phyloP scores from a whole-genome alignment of 768 basidiomycete genomes.

The Tremella yokohamensis region DNA sequence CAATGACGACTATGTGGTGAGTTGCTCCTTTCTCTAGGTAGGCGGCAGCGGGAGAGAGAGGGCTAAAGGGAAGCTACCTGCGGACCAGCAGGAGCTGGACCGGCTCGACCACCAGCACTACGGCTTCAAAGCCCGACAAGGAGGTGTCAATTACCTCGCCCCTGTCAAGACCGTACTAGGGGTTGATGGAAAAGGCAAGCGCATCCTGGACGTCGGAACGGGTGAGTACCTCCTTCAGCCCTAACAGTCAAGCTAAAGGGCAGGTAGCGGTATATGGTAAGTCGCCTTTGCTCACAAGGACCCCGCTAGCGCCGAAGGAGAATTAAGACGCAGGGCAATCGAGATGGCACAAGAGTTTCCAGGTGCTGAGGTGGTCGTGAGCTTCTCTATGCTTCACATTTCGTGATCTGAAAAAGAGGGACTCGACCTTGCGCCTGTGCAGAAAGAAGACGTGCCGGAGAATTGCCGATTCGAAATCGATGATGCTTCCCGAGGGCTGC shows the following conservation, averaged over 20 bases:
- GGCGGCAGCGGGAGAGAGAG: no score
- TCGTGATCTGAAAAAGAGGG: constrained; percentile 7
- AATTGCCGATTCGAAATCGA: constrained; percentile 18
- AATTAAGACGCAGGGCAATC: constrained; percentile 14
- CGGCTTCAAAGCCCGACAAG: constrained; percentile 20
- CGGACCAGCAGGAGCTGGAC: constrained; percentile 17
- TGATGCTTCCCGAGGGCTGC: constrained; percentile 17
- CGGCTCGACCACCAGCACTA: constrained; percentile 18
- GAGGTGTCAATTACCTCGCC: constrained; percentile 18
- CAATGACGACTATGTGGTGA: neutral
- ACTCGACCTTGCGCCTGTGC: constrained; percentile 18
- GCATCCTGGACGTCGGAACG: constrained; percentile 21
- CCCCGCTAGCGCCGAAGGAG: no score
- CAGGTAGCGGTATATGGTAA: constrained; percentile 25
- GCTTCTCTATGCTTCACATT: neutral
- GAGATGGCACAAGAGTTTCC: constrained; percentile 31
- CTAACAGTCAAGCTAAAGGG: neutral
- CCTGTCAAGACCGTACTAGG: constrained; percentile 13
- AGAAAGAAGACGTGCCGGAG: constrained; percentile 17
- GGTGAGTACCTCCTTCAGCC: constrained; percentile 10
- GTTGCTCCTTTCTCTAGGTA: no score
- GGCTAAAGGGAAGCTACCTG: no score
- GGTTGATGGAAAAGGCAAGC: constrained; percentile 1
- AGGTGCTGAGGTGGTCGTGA: constrained; percentile 15
- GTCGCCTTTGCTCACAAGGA: constrained; percentile 2